These are phyloP conservation scores for Arthroderma sp. DNA, from an alignment of 2,329 filamentous ascomycete genomes.

Conservation along the genomic window DNA sequence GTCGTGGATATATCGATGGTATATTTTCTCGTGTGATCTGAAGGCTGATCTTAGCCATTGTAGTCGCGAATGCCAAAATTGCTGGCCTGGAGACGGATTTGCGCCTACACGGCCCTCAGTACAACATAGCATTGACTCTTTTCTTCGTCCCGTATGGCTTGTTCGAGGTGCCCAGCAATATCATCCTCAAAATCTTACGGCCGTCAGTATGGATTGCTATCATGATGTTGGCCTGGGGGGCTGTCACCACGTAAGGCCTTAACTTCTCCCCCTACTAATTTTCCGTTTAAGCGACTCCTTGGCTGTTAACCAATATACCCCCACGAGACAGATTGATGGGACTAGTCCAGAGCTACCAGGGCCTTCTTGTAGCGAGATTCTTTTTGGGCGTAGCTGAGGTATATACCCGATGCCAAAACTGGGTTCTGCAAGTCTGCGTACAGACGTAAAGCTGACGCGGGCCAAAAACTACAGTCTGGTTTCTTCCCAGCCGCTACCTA, in stretches of 20 bases:
- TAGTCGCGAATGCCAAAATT: constrained; percentile 30
- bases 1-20: too few relatives aligned
- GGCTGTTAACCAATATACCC: not conserved
- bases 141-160: constrained; percentile 31
- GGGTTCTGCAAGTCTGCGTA: too few relatives aligned
- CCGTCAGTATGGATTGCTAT: constrained; percentile 36
- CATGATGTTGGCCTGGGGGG: constrained; percentile 34
- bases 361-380: constrained; percentile 40
- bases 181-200: constrained; percentile 29
- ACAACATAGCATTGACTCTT: constrained; percentile 29
- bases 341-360: constrained; percentile 39
- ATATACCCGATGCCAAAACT: not conserved
- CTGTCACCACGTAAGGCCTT: constrained; percentile 17
- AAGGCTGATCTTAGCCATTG: not conserved
- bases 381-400: constrained; percentile 40
- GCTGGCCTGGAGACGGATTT: constrained; percentile 21
- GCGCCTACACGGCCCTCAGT: constrained; percentile 26
- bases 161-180: constrained; percentile 34
- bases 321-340: constrained; percentile 33
- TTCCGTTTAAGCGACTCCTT: not conserved
- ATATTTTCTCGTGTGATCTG: not conserved
- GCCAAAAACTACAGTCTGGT: constrained; percentile 30
- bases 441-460: not conserved
- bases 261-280: not conserved
- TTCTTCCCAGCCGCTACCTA: constrained; percentile 34